These are phyloP conservation scores for Anisodus acutangulus DNA, from an alignment of 257 asterid species.

Conservation along the genomic window DNA sequence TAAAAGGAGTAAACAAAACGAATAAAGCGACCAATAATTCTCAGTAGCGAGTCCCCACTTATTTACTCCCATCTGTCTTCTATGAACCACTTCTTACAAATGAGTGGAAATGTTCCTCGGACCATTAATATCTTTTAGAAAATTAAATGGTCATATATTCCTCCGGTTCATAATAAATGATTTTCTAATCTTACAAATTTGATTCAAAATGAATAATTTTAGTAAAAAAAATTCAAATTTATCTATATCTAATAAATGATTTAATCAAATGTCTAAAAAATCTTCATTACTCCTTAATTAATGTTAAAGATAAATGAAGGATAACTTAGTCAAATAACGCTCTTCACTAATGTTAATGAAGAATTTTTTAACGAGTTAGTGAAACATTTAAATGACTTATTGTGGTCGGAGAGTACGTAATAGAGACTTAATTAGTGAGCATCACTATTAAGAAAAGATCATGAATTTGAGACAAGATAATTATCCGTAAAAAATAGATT, in stretches of 20 bases:
- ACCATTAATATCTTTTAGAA: not conserved
- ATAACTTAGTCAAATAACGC: not conserved
- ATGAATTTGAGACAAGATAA: not conserved
- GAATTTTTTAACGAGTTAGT: too few relatives aligned
- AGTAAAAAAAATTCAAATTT: too few relatives aligned
- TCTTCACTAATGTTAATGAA: not conserved
- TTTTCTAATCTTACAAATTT: not conserved
- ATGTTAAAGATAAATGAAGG: not conserved
- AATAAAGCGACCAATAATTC: constrained; percentile 9
- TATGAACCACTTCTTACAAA: not conserved
- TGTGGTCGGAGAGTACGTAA: too few relatives aligned
- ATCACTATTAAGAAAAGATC: not conserved
- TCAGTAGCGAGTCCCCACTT: not conserved
- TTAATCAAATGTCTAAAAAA: too few relatives aligned
- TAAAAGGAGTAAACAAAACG: not conserved
- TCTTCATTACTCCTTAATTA: not conserved
- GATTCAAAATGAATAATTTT: too few relatives aligned
- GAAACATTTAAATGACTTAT: too few relatives aligned
- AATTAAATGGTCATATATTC: not conserved
- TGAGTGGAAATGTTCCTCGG: not conserved
- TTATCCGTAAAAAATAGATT: not conserved
- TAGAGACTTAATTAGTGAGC: too few relatives aligned
- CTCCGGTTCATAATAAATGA: not conserved
- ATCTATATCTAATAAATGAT: too few relatives aligned
- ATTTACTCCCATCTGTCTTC: not conserved